Evolutionary conservation across 768 basidiomycete genomes (phyloP), one percentile per base, ranked within the genome.

Genomic region (Mycena leptocephala): DNA sequence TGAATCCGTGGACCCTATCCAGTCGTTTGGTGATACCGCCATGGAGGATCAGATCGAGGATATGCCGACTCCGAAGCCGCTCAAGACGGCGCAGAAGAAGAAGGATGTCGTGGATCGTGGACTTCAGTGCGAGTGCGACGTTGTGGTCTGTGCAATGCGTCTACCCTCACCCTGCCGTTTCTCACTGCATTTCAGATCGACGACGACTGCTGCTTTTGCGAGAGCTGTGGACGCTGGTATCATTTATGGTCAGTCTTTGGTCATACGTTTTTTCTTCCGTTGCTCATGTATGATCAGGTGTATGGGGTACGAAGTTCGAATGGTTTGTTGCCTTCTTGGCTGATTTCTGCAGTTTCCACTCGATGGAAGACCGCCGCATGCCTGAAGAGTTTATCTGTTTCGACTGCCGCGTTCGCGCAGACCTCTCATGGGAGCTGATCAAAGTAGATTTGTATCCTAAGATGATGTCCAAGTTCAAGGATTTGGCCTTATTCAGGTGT

Each of bases 151-250:
- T 81, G 41, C 32, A 41, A 58, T 65, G 55, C 14, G 32, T 35
- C 26, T 37, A 10, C 70, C 22, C 69, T 32, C 59, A n/a, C 59
- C 66, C 35, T 58, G 33, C 7, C 32, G 1, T 13, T 33, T 16
- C 56, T 22, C 24, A 8, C 32, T 35, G 41, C 22, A 33, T 32
- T 20, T 74, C 80, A 95, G 94, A 79, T 87, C 20, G 92, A 93
- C 33, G 93, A 93, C 76, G 87, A 89, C 28, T 80, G 78, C 33
- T 89, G 91, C 70, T 88, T 91, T 70, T 96, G 95, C 79, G 94
- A 96, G 74, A 92, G 88, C n/a, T 96, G 95, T 83, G 86, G 86
- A 22, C 89, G 86, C 72, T 95, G 95, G 95, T 93, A 90, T 81
- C 95, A 96, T 82, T 79, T 92, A 53, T 96, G 95, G 95, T 95